Evolutionary conservation across 768 basidiomycete genomes (phyloP), one percentile per base, ranked within the genome.

Genomic region (Macrolepiota dolichaula): DNA sequence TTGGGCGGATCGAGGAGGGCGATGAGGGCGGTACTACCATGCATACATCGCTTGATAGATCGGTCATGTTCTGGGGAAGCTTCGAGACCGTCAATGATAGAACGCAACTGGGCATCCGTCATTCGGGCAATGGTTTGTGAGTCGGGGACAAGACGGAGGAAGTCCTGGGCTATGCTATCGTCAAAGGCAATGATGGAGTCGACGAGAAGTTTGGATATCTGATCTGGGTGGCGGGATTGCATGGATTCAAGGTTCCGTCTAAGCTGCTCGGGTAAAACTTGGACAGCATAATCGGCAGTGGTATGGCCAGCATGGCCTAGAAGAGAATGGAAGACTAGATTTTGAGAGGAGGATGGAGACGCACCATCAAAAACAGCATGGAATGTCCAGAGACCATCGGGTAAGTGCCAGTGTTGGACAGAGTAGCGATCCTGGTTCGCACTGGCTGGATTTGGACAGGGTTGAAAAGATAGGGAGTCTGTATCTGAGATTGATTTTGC

Each of bases 21-120:
- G 36, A 84, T 66, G 10, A 85, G 73, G 2, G 74, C 81, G 1
- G 84, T 85, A 2, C 79, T 75, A 5, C 84, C 85, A 17, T 78
- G 72, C 78, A 83, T 81, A 69, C 81, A 81, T 40, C 77, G 76
- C 25, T 74, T 63, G 5, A 83, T 70, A 50, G 29, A 12, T 36
- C 17, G 12, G 57, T n/a, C 25, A 13, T 12, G 24, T 27, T 72
- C 73, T 4, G 67, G 65, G 17, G 74, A 69, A 52, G 79, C 67
- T 17, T 66, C 69, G 19, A 63, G 61, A 63, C 80, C 79, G 63
- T 82, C 78, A 53, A 83, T 73, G 25, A 79, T 74, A 2, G 63
- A 57, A 4, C 66, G 65, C n/a, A 84, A 71, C 17, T 79, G 74
- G 27, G 72, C 72, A 62, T 79, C 76, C 3, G 77, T 69, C 58